Conservation (phyloP, 441 rosid species). For the Viola pubescens region DNA sequence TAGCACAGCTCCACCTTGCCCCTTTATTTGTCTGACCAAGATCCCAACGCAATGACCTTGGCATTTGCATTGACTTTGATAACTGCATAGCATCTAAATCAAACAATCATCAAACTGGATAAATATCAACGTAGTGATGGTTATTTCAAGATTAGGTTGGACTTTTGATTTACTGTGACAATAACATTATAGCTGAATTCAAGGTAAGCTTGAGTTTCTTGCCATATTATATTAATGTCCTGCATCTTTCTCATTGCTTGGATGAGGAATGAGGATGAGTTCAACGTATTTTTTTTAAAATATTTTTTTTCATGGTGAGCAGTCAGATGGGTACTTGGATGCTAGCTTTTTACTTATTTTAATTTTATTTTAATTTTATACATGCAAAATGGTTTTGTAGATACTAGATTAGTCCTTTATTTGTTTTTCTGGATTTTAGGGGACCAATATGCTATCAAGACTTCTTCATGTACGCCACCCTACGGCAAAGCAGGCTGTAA, state of each 20-base stretch:
- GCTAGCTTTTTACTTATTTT: background rate
- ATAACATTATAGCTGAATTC: too few species aligned
- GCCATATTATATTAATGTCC: too few species aligned
- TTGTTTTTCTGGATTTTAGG: conserved; percentile 51
- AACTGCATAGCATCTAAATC: background rate
- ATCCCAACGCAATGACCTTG: background rate
- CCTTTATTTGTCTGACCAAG: background rate
- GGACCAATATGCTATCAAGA: conserved; percentile 98
- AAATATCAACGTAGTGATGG: too few species aligned
- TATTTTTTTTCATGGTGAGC: too few species aligned
- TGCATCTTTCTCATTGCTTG: too few species aligned
- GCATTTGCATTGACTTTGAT: background rate
- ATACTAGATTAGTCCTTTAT: conserved; percentile 13
- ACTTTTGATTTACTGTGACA: too few species aligned
- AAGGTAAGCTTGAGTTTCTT: too few species aligned
- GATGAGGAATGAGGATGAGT: too few species aligned
- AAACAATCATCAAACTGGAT: background rate
- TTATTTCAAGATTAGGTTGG: too few species aligned
- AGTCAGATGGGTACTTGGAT: background rate
- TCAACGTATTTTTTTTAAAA: too few species aligned
- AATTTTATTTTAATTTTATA: conserved; percentile 7
- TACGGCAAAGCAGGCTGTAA: conserved; percentile 97
- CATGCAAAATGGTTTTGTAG: background rate
- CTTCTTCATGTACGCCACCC: conserved; percentile 95
- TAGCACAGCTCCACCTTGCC: background rate